Base-by-base conservation (phyloP, 108 stramenopile genomes). In the Nannochloropsis gaditana region DNA sequence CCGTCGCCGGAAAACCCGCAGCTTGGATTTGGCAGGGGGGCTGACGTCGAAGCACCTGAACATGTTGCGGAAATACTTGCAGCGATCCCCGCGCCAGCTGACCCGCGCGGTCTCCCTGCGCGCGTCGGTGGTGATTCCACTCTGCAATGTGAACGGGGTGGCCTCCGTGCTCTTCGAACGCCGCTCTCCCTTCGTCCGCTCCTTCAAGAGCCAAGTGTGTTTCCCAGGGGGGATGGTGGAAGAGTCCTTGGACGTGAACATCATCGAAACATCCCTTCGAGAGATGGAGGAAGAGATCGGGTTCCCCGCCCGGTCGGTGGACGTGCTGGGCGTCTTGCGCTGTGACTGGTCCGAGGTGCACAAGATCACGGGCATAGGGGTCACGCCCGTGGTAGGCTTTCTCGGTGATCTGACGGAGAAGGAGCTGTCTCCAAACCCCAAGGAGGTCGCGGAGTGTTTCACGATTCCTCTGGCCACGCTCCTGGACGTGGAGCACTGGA, bases 251-350 rank as follows among this genome's bases (percentile, higher is more conserved):
- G 97, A 96, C 44, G 93, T 89, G 80, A 95, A 94, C 8, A 96
- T 98, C 83, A 93, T 96, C 0, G 91, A 92, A 47, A 96, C 97
- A 43, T 94, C 94, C 81, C 85, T 98, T 19, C 84, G 97, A 59
- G 97, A 98, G 87, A 96, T 98, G 96, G 93, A 95, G 44, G 97
- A 98, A 91, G 97, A 98, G 89, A 95, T 96, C 83, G 95, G 94
- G 31, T 92, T 96, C 73, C 87, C 83, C 3, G 86, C 83, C 21
- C 43, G 88, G 4, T 84, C 87, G 59, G 90, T 90, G 11, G 87
- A 90, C 79, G 94, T 95, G 9, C 81, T 96, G 31, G 96, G 96
- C 9, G 93, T 95, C 9, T 86, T 96, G 82, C 92, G 96, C 81
- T 95, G 95, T 84, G 95, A 96, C 86, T 96, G 95, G 95, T 93